These are phyloP conservation scores for Hyphopichia wangnamkhiaoensis DNA, from an alignment of 1,139 yeast species.

Conservation along the genomic window DNA sequence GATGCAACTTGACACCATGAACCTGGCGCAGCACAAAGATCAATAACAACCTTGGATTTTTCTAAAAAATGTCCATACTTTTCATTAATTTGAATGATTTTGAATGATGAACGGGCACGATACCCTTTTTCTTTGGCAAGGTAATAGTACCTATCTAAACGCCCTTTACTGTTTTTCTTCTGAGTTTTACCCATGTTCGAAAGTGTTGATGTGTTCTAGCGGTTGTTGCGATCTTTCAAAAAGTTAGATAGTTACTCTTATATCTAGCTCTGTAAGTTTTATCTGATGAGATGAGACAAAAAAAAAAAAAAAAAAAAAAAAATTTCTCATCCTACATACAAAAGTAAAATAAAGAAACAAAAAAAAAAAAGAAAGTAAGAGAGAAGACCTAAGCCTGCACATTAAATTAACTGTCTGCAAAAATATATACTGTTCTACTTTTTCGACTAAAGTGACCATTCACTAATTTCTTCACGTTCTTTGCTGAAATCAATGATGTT, in stretches of 20 bases:
- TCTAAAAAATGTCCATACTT: slow-evolving; percentile 94
- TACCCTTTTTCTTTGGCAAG: slow-evolving; percentile 98
- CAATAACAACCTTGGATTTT: slow-evolving; percentile 95
- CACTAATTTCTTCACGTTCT: slow-evolving; percentile 20
- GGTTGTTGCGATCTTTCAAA: not conserved
- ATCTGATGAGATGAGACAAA: slow-evolving; percentile 1
- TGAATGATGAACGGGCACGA: slow-evolving; percentile 98
- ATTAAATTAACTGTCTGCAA: no score
- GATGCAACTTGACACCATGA: slow-evolving; percentile 99
- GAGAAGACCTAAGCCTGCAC: not conserved
- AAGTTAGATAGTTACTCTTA: not conserved
- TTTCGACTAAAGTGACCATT: slow-evolving; percentile 24
- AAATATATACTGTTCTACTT: not conserved
- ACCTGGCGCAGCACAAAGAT: slow-evolving; percentile 99
- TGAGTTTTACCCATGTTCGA: slow-evolving; percentile 81
- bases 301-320: slow-evolving; percentile 2
- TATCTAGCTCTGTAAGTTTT: not conserved
- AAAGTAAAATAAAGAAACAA: not conserved
- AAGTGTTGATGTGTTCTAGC: no score
- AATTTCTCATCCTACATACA: not conserved
- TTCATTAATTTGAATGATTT: slow-evolving; percentile 91
- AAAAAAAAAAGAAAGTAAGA: not conserved
- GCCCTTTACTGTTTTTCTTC: slow-evolving; percentile 97
- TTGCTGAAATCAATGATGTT: slow-evolving; percentile 27
- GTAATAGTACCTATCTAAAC: slow-evolving; percentile 95